These are phyloP conservation scores for Euryodendron excelsum DNA, from an alignment of 148 eudicot genomes.

Conservation along the genomic window DNA sequence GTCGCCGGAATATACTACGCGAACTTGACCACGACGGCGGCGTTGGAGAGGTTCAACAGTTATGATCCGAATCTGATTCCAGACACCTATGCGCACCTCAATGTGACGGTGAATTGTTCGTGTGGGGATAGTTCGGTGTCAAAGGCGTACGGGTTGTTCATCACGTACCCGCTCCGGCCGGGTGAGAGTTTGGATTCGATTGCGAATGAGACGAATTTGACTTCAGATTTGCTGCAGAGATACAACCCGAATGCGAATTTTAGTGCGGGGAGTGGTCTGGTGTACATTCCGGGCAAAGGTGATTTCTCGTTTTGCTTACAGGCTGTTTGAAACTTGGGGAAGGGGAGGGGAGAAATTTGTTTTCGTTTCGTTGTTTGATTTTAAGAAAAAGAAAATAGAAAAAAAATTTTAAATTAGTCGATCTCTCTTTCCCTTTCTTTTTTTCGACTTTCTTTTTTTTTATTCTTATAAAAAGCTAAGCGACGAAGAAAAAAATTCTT, in stretches of 20 bases:
- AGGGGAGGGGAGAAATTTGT: too few species aligned
- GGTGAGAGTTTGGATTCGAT: constrained; percentile 45
- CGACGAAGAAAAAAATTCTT: too few species aligned
- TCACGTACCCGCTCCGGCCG: constrained; percentile 62
- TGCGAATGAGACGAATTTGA: constrained; percentile 36
- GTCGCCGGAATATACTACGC: constrained; percentile 43
- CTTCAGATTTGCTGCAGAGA: constrained; percentile 44
- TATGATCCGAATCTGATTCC: constrained; percentile 37
- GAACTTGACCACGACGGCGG: constrained; percentile 47
- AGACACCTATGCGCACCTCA: constrained; percentile 27
- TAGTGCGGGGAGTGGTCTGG: constrained; percentile 53
- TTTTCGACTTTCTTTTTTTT: too few species aligned
- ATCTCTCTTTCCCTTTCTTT: too few species aligned
- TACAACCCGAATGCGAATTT: constrained; percentile 62
- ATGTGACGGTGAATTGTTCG: constrained; percentile 70
- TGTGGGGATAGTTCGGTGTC: constrained; percentile 75
- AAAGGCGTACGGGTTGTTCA: constrained; percentile 64
- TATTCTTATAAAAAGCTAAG: too few species aligned
- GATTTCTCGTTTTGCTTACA: neutral
- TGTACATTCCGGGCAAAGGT: constrained; percentile 79
- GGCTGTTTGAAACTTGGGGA: neutral
- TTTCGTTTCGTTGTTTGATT: too few species aligned
- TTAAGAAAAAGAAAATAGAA: too few species aligned
- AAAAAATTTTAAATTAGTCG: too few species aligned
- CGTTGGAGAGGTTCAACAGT: constrained; percentile 38